A percentile compares a stretch with the other conserved stretches of the same genome.
Conservation (phyloP, 768 basidiomycete genomes). For the Dacryopinax spathularia region DNA sequence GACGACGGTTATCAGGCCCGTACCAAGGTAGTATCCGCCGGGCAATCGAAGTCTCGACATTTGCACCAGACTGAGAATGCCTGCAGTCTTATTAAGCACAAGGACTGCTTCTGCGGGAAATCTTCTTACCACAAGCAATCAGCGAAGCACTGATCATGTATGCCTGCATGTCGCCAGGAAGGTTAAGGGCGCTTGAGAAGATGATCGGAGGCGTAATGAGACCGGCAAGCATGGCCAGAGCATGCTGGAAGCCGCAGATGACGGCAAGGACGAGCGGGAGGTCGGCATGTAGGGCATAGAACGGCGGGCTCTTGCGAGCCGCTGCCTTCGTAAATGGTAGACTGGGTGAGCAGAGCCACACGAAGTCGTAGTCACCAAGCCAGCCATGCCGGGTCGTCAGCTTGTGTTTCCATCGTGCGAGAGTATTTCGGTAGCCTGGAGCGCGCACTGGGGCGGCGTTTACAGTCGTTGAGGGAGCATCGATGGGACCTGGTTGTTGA, state of each 20-base stretch:
- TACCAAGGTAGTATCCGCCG: conserved; percentile 47
- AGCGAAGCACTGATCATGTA: conserved; percentile 74
- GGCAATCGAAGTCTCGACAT: conserved; percentile 56
- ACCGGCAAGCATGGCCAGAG: conserved; percentile 70
- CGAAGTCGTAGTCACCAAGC: conserved; percentile 75
- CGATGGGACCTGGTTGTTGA: background rate
- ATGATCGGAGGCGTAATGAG: conserved; percentile 75
- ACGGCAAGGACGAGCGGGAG: conserved; percentile 61
- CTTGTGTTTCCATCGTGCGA: conserved; percentile 17
- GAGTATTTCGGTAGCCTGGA: background rate
- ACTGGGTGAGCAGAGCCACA: conserved; percentile 53
- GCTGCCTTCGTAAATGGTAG: conserved; percentile 40
- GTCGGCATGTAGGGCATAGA: conserved; percentile 59
- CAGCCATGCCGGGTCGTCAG: conserved; percentile 48
- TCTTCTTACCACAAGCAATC: conserved; percentile 53
- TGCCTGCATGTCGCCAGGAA: conserved; percentile 44
- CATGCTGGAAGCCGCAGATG: conserved; percentile 40
- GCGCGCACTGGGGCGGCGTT: background rate
- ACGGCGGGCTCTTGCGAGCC: conserved; percentile 39
- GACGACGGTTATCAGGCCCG: conserved; percentile 69
- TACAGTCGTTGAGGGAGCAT: background rate
- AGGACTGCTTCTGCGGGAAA: background rate
- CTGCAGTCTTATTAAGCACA: conserved; percentile 23
- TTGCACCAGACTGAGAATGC: conserved; percentile 62
- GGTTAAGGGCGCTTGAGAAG: conserved; percentile 46